Base-by-base conservation (phyloP, 305 asterid genomes). In the Rubia peregrina region DNA sequence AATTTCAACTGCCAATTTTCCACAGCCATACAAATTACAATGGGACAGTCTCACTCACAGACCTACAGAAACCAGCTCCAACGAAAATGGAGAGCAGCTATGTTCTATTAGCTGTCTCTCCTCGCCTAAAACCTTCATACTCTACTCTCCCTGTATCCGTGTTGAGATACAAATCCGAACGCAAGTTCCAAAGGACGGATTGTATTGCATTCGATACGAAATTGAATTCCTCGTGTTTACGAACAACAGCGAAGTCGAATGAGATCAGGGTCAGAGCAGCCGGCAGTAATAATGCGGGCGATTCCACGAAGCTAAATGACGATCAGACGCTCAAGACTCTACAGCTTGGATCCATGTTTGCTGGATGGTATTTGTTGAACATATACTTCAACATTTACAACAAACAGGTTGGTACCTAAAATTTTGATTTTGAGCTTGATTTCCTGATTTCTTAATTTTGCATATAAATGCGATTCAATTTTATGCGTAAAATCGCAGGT, bases 381-480 rank as follows among this genome's bases (percentile, higher is more conserved):
- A 89, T 89, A 38, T 85, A 76, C 83, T 91, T 88, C 95, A 91
- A 91, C 86, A 88, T 91, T 77, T 88, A 72, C 83, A 91, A 91
- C 73, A 89, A 91, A 77, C 98, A 91, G 89, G 95, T 87, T 69
- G 30, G n/a, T 5, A 16, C 38, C 38, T 44, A 22, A 10, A 36
- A 46, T 40, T 19, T 38, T 30, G 30, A 55, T 60, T 26, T 30
- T 36, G 40, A 13, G 51, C 16, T 13, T 43, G 48, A 40, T 1
- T 26, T 16, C 12, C 22, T 22, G 16, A 10, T 7, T 6, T n/a
- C 1, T 21, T 3, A 7, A 9, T 19, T 59, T 33, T 33, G 38
- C 38, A 33, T 33, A 33, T 33, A 33, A 33, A 33, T 33, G 38
- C 38, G 38, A 33, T 33, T 33, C 38, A 33, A 33, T 33, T 33